Evolutionary conservation across 805 yeast species (phyloP), one percentile per base, ranked within the genome.

Genomic region (Starmerella apis): DNA sequence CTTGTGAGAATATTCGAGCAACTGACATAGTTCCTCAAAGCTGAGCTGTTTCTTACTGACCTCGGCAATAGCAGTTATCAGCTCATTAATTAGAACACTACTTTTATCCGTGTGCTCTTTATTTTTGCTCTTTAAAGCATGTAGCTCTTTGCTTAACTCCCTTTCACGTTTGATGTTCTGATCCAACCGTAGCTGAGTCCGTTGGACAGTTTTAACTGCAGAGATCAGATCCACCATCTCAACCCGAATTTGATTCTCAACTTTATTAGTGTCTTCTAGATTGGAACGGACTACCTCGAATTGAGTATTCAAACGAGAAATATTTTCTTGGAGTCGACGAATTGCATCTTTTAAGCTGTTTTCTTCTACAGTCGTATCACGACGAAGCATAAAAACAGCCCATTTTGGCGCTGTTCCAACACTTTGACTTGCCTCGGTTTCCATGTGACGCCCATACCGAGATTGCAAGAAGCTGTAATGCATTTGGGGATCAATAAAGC

Each of bases 371-470:
- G 18, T 22, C 0, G 41, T 39, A 41, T 52, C 48, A 2, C 16
- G 25, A 8, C 27, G 20, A 4, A 46, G 31, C 56, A 55, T 48
- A 25, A 48, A 43, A n/a, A 16, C 13, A 11, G 53, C 49, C 51
- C 52, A 48, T 2, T 1, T 2, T 3, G 47, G 43, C 1, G 32
- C 13, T 1, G 11, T 22, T 6, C 7, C n/a, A 2, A 55, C 13
- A 11, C n/a, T n/a, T n/a, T 30, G 24, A 20, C 25, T 45, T 2
- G 36, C n/a, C 14, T 39, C 49, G 3, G 53, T 47, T 3, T 31
- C 42, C 13, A 23, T 16, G n/a, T 38, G 30, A 3, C 23, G 23
- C 14, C 59, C 59, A 22, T 51, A 56, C 2, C 22, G 8, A 3
- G 54, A 48, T 18, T 35, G 43, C 10, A 14, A 4, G 23, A 48